Conservation (phyloP, 2,329 filamentous ascomycete species). For the Colletotrichum sp. region DNA sequence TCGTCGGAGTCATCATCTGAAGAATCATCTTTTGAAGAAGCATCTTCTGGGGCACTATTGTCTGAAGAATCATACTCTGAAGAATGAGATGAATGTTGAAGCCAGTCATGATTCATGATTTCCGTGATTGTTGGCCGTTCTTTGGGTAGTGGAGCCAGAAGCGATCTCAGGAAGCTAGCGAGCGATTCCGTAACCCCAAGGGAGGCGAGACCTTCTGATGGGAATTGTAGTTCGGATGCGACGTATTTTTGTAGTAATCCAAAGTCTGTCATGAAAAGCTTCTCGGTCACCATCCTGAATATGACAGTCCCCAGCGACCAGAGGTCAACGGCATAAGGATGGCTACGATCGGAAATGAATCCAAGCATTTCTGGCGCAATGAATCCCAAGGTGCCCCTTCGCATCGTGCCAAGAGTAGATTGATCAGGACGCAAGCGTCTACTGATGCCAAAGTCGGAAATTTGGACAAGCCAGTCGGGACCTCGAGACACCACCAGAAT, state of each 20-base stretch:
- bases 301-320: background rate
- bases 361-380: background rate
- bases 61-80: background rate
- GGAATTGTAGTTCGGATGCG: background rate
- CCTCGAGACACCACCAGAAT: background rate
- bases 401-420: background rate
- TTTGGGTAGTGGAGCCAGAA: background rate
- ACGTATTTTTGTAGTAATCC: background rate
- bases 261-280: background rate
- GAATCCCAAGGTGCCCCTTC: background rate
- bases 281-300: background rate
- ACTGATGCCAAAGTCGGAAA: background rate
- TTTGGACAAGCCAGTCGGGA: background rate
- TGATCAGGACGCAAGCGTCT: background rate
- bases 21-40: background rate
- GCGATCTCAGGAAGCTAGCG: background rate
- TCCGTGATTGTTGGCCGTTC: background rate
- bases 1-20: background rate
- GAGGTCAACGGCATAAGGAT: background rate
- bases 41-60: too few species aligned
- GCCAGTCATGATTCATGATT: background rate
- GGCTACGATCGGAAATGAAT: background rate
- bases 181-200: background rate
- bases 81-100: background rate
- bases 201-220: background rate